Evolutionary conservation across 768 basidiomycete genomes (phyloP).

Genomic region (Suillus clintonianus): DNA sequence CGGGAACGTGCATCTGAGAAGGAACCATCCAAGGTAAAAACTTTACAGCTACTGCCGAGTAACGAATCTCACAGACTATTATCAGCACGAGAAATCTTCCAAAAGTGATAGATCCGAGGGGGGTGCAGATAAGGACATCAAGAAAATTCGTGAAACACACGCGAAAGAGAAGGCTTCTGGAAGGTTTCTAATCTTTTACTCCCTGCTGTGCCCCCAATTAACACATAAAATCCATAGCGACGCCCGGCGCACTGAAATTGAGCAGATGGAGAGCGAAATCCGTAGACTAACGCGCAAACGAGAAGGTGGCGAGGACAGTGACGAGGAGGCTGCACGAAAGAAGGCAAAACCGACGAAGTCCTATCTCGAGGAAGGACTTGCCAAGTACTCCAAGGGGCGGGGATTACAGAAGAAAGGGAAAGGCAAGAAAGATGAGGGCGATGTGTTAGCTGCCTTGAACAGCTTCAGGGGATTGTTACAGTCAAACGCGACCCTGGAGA

Average conservation of each 20-base stretch:
- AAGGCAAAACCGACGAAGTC: conserved; percentile 66
- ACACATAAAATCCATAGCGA: conserved; percentile 40
- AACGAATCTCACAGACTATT: neutral
- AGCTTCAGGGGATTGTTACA: conserved; percentile 75
- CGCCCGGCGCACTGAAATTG: conserved; percentile 73
- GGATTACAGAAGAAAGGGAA: conserved; percentile 59
- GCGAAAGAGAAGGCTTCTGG: conserved; percentile 66
- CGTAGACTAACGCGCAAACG: conserved; percentile 70
- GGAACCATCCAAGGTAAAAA: conserved; percentile 19
- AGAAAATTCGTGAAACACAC: conserved; percentile 75
- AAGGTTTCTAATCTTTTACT: conserved; percentile 44
- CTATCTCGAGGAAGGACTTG: conserved; percentile 76
- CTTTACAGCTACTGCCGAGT: neutral
- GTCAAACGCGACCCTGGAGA: conserved; percentile 36
- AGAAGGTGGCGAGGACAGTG: conserved; percentile 59
- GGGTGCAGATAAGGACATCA: conserved; percentile 49
- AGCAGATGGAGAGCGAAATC: conserved; percentile 87
- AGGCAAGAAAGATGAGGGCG: conserved; percentile 68
- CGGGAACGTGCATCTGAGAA: neutral
- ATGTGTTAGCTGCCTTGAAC: conserved; percentile 66
- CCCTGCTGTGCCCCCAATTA: conserved; percentile 1
- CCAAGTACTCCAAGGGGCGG: conserved; percentile 73
- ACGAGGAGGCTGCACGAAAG: conserved; percentile 55
- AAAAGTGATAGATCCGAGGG: conserved; percentile 41
- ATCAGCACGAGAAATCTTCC: conserved; percentile 24